These are phyloP conservation scores for Phellopilus nigrolimitatus DNA, from an alignment of 1,284 basidiomycete genomes.

Conservation along the genomic window DNA sequence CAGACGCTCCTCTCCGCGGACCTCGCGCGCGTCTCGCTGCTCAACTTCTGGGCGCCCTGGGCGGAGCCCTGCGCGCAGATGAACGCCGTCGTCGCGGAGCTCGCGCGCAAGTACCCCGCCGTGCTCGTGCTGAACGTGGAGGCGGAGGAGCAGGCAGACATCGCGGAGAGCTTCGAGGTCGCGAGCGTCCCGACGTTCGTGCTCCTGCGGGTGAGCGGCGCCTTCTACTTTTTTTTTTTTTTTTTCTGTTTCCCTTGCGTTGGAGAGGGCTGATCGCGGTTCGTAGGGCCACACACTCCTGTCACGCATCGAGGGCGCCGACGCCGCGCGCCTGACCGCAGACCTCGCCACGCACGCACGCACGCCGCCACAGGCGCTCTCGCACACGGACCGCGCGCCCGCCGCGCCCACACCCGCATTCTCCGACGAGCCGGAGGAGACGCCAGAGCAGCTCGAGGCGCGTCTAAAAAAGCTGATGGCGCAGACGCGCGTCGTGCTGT, in stretches of 20 bases:
- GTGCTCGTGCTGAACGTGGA: constrained; percentile 72
- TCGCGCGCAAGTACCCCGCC: constrained; percentile 67
- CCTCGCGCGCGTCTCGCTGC: constrained; percentile 73
- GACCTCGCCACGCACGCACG: constrained; percentile 58
- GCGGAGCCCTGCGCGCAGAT: constrained; percentile 86
- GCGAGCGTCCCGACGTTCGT: constrained; percentile 88
- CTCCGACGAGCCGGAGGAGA: constrained; percentile 41
- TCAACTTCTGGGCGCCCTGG: constrained; percentile 94
- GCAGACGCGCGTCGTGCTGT: constrained; percentile 77
- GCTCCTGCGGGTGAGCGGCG: constrained; percentile 65
- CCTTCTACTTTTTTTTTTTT: constrained; percentile 2
- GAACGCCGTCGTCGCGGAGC: constrained; percentile 70
- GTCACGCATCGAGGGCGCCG: constrained; percentile 77
- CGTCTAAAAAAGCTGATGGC: constrained; percentile 69
- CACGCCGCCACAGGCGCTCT: constrained; percentile 37
- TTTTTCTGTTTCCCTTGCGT: no score
- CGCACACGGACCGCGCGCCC: constrained; percentile 34
- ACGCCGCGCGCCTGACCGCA: constrained; percentile 64
- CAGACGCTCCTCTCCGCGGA: constrained; percentile 71
- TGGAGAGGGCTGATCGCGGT: constrained; percentile 1
- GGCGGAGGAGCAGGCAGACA: constrained; percentile 86
- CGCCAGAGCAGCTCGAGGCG: constrained; percentile 58
- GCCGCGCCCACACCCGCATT: constrained; percentile 25
- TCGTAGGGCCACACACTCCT: constrained; percentile 91
- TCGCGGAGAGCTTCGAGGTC: constrained; percentile 91